A percentile compares a stretch with the other conserved stretches of the same genome.
phyloP scores from a whole-genome alignment of 2,329 filamentous ascomycete genomes.

The Madurella fahalii region DNA sequence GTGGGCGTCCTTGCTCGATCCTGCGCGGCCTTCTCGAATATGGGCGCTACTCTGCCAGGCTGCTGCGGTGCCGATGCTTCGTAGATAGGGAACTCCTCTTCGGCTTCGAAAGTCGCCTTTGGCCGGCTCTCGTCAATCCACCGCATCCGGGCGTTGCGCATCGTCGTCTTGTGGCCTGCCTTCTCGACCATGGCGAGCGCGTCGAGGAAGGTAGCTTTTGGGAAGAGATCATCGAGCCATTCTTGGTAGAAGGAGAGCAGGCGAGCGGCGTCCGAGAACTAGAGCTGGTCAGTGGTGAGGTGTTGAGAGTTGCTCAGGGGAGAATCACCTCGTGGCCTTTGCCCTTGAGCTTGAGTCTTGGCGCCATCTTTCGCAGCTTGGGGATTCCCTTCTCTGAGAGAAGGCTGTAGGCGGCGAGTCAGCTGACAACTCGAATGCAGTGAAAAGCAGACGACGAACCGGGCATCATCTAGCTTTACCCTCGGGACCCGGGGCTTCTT shows the following conservation, averaged over 20 bases:
- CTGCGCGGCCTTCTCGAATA: slow-evolving; percentile 32
- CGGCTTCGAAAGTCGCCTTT: slow-evolving; percentile 32
- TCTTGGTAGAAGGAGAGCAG: slow-evolving; percentile 89
- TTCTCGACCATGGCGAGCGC: slow-evolving; percentile 89
- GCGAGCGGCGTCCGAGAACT: slow-evolving; percentile 80
- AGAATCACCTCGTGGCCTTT: slow-evolving; percentile 79
- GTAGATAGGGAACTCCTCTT: slow-evolving; percentile 31
- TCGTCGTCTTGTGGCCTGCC: slow-evolving; percentile 75
- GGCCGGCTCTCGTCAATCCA: slow-evolving; percentile 79
- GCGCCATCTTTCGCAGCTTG: slow-evolving; percentile 68
- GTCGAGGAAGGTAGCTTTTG: slow-evolving; percentile 89
- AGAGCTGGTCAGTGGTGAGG: background rate
- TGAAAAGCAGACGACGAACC: slow-evolving; percentile 40
- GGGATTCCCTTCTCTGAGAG: slow-evolving; percentile 80
- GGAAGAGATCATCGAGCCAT: slow-evolving; percentile 95
- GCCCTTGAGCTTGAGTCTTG: slow-evolving; percentile 75
- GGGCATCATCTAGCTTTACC: slow-evolving; percentile 81
- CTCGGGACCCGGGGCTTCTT: slow-evolving; percentile 68
- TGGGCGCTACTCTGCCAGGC: slow-evolving; percentile 34
- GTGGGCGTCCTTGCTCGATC: slow-evolving; percentile 33
- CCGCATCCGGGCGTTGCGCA: slow-evolving; percentile 69
- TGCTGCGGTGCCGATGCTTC: slow-evolving; percentile 27
- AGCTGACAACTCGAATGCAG: slow-evolving; percentile 1
- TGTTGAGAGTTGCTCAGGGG: background rate
- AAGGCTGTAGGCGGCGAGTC: slow-evolving; percentile 51